Base-by-base conservation (phyloP, 306 rosid species). In the Sindora glabra region DNA sequence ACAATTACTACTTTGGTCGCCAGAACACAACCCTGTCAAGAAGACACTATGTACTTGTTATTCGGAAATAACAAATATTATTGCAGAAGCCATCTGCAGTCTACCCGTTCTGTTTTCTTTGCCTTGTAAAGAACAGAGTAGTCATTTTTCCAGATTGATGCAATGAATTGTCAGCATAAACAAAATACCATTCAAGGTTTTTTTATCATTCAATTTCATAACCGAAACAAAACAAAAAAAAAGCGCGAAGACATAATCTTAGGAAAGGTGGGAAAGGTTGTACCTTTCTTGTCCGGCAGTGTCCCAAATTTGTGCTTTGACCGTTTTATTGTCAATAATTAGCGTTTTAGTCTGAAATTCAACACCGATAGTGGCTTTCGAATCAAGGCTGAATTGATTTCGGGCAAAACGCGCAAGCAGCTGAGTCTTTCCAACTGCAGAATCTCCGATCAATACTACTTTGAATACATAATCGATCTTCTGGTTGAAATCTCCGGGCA, bases 281-380 rank as follows among this genome's bases (percentile, higher is more conserved):
- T n/a, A 84, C 97, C 97, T 87, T 78, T 91, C 97, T 81, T 91
- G 97, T 51, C 97, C 97, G 16, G 97, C 97, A 2, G 97, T 91
- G 39, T 91, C 97, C 97, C 97, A 87, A 66, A 91, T 91, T 49
- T 87, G 97, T 14, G 96, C 87, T 68, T 91, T 91, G 15, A 91
- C 75, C 4, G 85, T 87, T 21, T 91, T 91, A 9, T 72, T 72
- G 74, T 91, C 97, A 37, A 91, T 75, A 16, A 85, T 49, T 8
- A 91, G 86, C 3, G 97, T 91, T 73, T 87, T 91, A 0, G 97
- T 91, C 72, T 87, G 95, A 78, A 91, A 87, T 48, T 91, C 97
- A 34, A 91, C 97, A 8, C 97, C 97, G 9, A 91, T 91, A 6
- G 97, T 87, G 26, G 97, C 97, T 53, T 91, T 91, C 0, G 97